A percentile compares a stretch with the other conserved stretches of the same genome.
These are phyloP conservation scores for Fraxinus albicans DNA, from an alignment of 305 asterid species.

Conservation along the genomic window DNA sequence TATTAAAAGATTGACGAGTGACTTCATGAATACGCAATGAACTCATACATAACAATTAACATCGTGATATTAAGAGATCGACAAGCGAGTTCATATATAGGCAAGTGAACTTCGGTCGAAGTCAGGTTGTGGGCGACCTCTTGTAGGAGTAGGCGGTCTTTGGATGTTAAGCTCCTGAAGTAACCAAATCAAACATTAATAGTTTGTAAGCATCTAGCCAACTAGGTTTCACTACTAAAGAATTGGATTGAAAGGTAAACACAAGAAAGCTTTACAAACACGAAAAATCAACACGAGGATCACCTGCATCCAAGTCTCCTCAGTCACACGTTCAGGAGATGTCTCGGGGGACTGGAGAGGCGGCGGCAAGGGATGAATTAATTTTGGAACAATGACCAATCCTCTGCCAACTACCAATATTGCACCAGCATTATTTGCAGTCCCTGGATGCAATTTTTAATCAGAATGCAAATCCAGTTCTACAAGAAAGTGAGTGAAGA, in stretches of 20 bases:
- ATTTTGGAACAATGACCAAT: constrained; percentile 82
- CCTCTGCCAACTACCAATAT: constrained; percentile 95
- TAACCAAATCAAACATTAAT: constrained; percentile 19
- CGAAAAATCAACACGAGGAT: background rate
- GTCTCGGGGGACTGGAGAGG: constrained; percentile 90
- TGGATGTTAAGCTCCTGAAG: constrained; percentile 92
- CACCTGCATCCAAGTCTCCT: constrained; percentile 99
- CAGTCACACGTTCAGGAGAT: constrained; percentile 81
- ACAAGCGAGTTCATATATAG: constrained; percentile 45
- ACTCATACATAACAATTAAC: background rate
- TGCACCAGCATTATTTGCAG: constrained; percentile 99
- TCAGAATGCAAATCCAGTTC: constrained; percentile 13
- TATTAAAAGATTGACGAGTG: background rate
- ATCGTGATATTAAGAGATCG: constrained; percentile 6
- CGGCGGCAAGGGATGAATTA: constrained; percentile 97
- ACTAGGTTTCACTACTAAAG: background rate
- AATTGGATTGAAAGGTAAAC: background rate
- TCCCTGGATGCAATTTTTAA: constrained; percentile 50
- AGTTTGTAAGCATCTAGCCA: background rate
- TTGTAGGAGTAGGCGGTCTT: constrained; percentile 97
- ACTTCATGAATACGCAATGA: background rate
- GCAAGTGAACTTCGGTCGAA: constrained; percentile 90
- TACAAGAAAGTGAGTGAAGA: constrained; percentile 8
- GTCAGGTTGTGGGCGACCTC: constrained; percentile 98
- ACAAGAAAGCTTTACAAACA: background rate